Percentiles rank a stretch among this genome's conserved stretches.
phyloP scores from a whole-genome alignment of 2,329 filamentous ascomycete species.

The Diaporthe citri region DNA sequence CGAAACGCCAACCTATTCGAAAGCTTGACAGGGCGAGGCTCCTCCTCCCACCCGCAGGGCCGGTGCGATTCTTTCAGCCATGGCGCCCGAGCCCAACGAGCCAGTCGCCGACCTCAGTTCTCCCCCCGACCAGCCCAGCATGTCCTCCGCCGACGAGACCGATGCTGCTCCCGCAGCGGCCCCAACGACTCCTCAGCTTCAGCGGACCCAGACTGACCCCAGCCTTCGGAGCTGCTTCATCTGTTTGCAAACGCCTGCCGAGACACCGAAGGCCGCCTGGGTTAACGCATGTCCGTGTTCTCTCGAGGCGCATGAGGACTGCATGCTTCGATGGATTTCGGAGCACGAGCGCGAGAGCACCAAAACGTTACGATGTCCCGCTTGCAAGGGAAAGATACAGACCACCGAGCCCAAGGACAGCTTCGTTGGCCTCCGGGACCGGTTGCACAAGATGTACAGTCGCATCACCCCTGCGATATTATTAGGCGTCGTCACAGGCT shows the following conservation, averaged over 20 bases:
- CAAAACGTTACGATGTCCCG: slow-evolving; percentile 83
- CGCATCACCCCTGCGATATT: slow-evolving; percentile 73
- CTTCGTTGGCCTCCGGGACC: slow-evolving; percentile 75
- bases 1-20: background rate
- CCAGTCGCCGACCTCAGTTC: slow-evolving; percentile 14
- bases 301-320: slow-evolving; percentile 89
- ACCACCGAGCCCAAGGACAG: slow-evolving; percentile 81
- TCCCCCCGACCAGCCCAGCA: background rate
- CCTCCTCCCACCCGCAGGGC: no score
- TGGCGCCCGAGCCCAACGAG: slow-evolving; percentile 22
- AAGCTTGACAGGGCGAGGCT: background rate
- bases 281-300: slow-evolving; percentile 91
- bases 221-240: slow-evolving; percentile 69
- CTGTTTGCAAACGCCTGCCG: slow-evolving; percentile 69
- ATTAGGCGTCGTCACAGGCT: slow-evolving; percentile 67
- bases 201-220: slow-evolving; percentile 39
- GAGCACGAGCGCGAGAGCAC: slow-evolving; percentile 79
- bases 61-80: slow-evolving; percentile 6
- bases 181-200: slow-evolving; percentile 21
- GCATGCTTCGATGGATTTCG: slow-evolving; percentile 92
- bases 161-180: slow-evolving; percentile 4
- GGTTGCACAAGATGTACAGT: slow-evolving; percentile 67
- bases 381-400: slow-evolving; percentile 86
- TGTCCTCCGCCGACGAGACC: slow-evolving; percentile 11
- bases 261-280: slow-evolving; percentile 71